These are phyloP conservation scores for Sugiyamaella grinbergsii DNA, from an alignment of 1,139 yeast species.

Conservation along the genomic window DNA sequence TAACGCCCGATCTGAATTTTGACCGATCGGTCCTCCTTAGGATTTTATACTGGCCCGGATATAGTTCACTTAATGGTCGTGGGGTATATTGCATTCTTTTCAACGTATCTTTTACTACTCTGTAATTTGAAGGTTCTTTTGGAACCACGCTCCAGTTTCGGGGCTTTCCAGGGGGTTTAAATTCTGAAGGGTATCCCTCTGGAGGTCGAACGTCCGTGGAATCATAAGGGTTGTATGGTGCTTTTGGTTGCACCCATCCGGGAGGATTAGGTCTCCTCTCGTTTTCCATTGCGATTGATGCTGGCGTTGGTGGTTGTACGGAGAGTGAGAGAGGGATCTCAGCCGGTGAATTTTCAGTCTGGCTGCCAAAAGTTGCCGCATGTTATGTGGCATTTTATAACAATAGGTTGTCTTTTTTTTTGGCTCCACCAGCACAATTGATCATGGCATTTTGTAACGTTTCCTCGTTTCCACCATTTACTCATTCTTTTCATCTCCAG, in stretches of 20 bases:
- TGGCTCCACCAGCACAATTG: too few species aligned
- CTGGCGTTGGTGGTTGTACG: too few species aligned
- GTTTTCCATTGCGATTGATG: conserved; percentile 21
- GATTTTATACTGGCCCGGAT: conserved; percentile 79
- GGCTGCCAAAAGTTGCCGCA: too few species aligned
- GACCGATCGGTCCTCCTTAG: conserved; percentile 60
- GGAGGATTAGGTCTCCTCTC: conserved; percentile 74
- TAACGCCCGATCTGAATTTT: conserved; percentile 54
- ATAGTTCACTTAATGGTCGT: conserved; percentile 68
- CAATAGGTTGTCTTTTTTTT: too few species aligned
- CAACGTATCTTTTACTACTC: conserved; percentile 73
- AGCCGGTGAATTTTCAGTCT: too few species aligned
- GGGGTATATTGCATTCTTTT: conserved; percentile 74
- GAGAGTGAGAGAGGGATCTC: too few species aligned
- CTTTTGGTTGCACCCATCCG: conserved; percentile 81
- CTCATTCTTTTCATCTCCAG: too few species aligned
- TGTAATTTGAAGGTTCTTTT: conserved; percentile 66
- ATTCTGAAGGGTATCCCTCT: conserved; percentile 84
- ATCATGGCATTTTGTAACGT: too few species aligned
- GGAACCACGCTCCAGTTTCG: conserved; percentile 62
- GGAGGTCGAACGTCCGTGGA: conserved; percentile 76
- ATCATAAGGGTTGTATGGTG: conserved; percentile 85
- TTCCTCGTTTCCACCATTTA: too few species aligned
- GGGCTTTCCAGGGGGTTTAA: conserved; percentile 42
- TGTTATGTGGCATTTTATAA: neutral